These are phyloP conservation scores for Colletotrichum coccodes DNA, from an alignment of 2,329 filamentous ascomycete genomes.

Conservation along the genomic window DNA sequence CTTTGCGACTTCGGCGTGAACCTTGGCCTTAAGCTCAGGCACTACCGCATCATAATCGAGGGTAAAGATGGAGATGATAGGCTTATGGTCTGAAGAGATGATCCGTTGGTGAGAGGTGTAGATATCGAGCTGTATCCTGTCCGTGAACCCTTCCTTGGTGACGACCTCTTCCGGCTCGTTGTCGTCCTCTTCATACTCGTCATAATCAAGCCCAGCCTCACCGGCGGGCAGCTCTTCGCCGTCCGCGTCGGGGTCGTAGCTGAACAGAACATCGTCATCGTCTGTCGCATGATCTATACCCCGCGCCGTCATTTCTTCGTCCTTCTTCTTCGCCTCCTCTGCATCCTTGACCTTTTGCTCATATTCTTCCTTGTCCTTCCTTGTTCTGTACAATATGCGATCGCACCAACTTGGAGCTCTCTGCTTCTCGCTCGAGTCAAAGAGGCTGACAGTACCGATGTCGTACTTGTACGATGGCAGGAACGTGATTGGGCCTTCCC, in stretches of 20 bases:
- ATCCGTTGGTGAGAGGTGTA: constrained; percentile 93
- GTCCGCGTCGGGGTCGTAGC: constrained; percentile 88
- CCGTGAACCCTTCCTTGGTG: constrained; percentile 67
- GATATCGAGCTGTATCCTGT: constrained; percentile 66
- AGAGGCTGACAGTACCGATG: constrained; percentile 88
- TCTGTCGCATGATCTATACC: constrained; percentile 79
- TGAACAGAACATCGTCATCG: constrained; percentile 87
- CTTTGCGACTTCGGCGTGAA: constrained; percentile 87
- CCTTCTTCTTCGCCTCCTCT: constrained; percentile 74
- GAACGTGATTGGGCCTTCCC: constrained; percentile 88
- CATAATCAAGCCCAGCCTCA: constrained; percentile 65
- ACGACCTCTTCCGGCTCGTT: constrained; percentile 58
- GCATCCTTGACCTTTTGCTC: constrained; percentile 72
- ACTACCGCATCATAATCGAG: constrained; percentile 89
- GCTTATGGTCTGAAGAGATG: constrained; percentile 95
- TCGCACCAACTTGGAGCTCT: constrained; percentile 97
- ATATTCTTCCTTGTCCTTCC: constrained; percentile 74
- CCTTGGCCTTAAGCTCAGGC: constrained; percentile 82
- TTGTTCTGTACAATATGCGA: constrained; percentile 86
- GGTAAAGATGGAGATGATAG: constrained; percentile 83
- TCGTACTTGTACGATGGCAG: constrained; percentile 98
- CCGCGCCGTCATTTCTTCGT: constrained; percentile 85
- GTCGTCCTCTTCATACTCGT: constrained; percentile 63
- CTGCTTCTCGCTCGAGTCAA: constrained; percentile 95
- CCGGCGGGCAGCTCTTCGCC: constrained; percentile 51